Evolutionary conservation across 495 filamentous ascomycete species (phyloP), one percentile per base, ranked within the genome.

Genomic region (Penicillium robsamsonii): DNA sequence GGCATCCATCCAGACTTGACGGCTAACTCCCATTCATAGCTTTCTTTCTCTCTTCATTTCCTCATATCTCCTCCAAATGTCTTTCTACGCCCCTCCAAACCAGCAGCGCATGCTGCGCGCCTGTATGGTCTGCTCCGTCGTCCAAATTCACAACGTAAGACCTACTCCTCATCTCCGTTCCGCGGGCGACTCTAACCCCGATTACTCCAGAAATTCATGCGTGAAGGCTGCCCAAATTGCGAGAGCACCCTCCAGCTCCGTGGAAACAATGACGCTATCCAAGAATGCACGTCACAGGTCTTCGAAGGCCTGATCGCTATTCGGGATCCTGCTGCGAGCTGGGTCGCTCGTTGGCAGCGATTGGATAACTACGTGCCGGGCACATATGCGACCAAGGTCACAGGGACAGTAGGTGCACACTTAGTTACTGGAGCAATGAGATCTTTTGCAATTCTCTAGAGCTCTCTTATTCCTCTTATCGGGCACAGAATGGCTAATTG

Each of bases 121-220:
- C 55, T 98, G 94, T 79, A 97, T 98, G 94, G 90, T 97, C 57
- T 98, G 94, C 82, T 89, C 89, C 7, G 87, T 96, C 64, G 89
- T 98, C 53, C 90, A 92, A 76, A 82, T 84, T 15, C 83, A 87
- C 57, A 81, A 78, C 51, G 89, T 92, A 77, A 63, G 83, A 72
- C 18, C 52, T 24, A 24, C 25, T 52, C 33, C 60, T 44, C 46
- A 15, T 41, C 29, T 53, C 24, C 52, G 25, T 46, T 50, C 35
- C 22, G 13, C n/a, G 17, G 29, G 48, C 42, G 29, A 8, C 25
- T 45, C 46, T 40, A 27, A 55, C 41, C 46, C 41, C 33, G 6
- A 20, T 20, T 48, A 29, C 48, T 48, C 31, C 64, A 93, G 89
- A 82, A 84, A 75, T 96, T 95, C 78, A 78, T 86, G 61, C 81